Evolutionary conservation across 257 asterid genomes (phyloP), one percentile per base, ranked within the genome.

Genomic region (Gentiana straminea): DNA sequence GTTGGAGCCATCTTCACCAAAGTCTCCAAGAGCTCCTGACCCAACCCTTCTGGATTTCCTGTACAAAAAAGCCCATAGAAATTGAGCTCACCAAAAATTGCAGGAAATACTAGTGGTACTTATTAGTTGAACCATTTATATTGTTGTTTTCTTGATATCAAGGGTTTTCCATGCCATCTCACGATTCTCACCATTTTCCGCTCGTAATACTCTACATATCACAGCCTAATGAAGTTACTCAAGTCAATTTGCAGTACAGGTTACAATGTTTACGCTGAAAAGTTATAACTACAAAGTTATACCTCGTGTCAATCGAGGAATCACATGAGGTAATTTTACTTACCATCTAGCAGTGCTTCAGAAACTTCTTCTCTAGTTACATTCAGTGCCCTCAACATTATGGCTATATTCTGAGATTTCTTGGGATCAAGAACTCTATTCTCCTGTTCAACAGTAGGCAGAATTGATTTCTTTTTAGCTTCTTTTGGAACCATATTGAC

Each of bases 1-100:
- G 97, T 92, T 55, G 99, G 99, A 63, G 97, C 95, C 99, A 92
- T 88, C 79, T 86, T 92, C 62, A 83, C 94, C 76, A 92, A 65
- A 32, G 99, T 88, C 79, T 92, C 99, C 79, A 92, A 64, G 57
- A 92, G 94, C 68, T 92, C 99, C 34, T 82, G 78, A 54, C 99
- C 99, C 60, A 88, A 70, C 64, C 97, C 94, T 65, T 88, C 99
- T 12, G 81, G 90, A 68, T 83, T 81, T 67, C 98, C 98, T 92
- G 84, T 64, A 64, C 35, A 13, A 71, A 49, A 49, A 50, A 62
- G 57, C 37, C 13, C 38, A 33, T 48, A 35, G 36, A 55, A 41
- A 5, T 5, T 41, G 46, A 41, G 46, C 10, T 41, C 46, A 41
- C 46, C 8, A 10, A 10, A 10, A 41, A 41, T 41, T 41, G 7